Evolutionary conservation across 2,329 filamentous ascomycete species (phyloP).

Genomic region (Nannizziopsis arthrosporioides): DNA sequence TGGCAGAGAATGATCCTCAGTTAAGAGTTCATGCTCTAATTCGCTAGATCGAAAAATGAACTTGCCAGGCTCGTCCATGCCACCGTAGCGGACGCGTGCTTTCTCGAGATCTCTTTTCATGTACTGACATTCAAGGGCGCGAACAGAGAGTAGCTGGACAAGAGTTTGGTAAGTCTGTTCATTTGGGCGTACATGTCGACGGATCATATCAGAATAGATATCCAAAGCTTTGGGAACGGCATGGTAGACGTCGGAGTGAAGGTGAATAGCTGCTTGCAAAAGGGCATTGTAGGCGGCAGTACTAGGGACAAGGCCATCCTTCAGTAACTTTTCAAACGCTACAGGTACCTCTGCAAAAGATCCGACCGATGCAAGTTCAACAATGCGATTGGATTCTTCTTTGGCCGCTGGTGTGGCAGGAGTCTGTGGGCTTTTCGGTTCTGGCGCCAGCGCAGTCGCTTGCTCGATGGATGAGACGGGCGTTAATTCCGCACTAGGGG

Average conservation of each 20-base stretch:
- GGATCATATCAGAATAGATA: slow-evolving; percentile 93
- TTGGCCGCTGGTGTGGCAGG: slow-evolving; percentile 41
- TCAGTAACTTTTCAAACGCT: slow-evolving; percentile 82
- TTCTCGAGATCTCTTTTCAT: slow-evolving; percentile 65
- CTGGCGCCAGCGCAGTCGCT: slow-evolving; percentile 30
- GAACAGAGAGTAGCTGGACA: slow-evolving; percentile 66
- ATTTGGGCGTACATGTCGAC: slow-evolving; percentile 68
- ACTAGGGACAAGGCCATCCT: slow-evolving; percentile 67
- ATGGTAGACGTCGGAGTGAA: slow-evolving; percentile 67
- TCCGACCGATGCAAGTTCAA: slow-evolving; percentile 56
- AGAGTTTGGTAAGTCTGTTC: slow-evolving; percentile 79
- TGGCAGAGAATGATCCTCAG: slow-evolving; percentile 75
- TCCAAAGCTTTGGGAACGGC: slow-evolving; percentile 84
- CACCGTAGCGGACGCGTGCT: slow-evolving; percentile 72
- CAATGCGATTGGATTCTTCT: slow-evolving; percentile 66
- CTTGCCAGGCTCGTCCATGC: slow-evolving; percentile 68
- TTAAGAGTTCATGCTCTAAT: slow-evolving; percentile 71
- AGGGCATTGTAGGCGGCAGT: slow-evolving; percentile 86
- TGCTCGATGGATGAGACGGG: slow-evolving; percentile 18
- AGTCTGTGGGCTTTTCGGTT: slow-evolving; percentile 41
- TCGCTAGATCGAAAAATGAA: slow-evolving; percentile 86
- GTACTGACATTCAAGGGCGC: slow-evolving; percentile 65
- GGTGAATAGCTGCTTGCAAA: slow-evolving; percentile 68
- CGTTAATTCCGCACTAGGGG: slow-evolving; percentile 20
- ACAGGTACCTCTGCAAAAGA: slow-evolving; percentile 80